A percentile compares a stretch with the other conserved stretches of the same genome.
phyloP scores from a whole-genome alignment of 169 alveolate genomes.

The Plasmodium vivax region DNA sequence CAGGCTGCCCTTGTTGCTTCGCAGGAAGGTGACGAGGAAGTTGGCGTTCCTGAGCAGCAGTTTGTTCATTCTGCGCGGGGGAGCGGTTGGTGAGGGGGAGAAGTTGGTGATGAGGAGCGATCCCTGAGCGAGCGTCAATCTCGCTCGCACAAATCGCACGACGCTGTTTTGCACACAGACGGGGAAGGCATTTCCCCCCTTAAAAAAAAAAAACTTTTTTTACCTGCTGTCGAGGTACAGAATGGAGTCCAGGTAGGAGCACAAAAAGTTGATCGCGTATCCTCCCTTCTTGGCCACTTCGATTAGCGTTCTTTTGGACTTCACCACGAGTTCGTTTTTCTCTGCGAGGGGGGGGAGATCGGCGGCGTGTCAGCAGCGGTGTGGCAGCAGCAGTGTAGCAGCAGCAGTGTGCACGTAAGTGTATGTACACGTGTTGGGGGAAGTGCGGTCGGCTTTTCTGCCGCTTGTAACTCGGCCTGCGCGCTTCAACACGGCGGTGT shows the following conservation, averaged over 20 bases:
- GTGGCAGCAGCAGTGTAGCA: background rate
- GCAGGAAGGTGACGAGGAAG: background rate
- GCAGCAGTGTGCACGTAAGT: background rate
- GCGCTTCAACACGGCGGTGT: background rate
- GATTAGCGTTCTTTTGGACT: background rate
- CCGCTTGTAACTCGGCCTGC: background rate
- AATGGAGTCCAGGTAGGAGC: conserved; percentile 47
- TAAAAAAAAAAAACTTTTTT: background rate
- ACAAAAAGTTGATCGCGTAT: conserved; percentile 45
- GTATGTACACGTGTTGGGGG: background rate
- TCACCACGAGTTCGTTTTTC: background rate
- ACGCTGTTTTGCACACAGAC: background rate
- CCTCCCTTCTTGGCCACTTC: conserved; percentile 47
- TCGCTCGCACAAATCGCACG: too few relatives aligned
- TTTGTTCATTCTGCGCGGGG: conserved; percentile 33
- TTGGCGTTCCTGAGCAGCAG: conserved; percentile 29
- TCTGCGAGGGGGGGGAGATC: conserved; percentile 9
- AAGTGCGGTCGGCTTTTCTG: background rate
- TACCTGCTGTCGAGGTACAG: conserved; percentile 63
- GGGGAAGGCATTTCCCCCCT: background rate
- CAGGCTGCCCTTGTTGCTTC: background rate
- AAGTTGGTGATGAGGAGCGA: background rate
- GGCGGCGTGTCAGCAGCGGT: background rate
- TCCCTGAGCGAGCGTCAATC: too few relatives aligned
- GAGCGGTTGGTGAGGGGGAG: background rate